phyloP scores from a whole-genome alignment of 306 rosid species.

The Vigna reflexopilosa region DNA sequence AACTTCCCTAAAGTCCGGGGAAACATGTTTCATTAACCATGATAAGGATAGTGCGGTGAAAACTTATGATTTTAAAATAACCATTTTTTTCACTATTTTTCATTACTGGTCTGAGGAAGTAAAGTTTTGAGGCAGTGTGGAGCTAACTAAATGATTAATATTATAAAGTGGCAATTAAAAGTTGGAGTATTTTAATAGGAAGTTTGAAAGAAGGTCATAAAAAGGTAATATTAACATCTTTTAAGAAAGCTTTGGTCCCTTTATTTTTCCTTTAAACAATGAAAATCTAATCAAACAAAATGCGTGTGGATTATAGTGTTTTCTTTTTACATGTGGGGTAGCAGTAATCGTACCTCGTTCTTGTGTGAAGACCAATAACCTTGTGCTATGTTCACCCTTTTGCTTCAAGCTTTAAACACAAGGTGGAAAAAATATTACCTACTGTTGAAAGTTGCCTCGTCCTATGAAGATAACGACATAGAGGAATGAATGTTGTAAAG shows the following conservation, averaged over 20 bases:
- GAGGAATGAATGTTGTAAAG: too few species aligned
- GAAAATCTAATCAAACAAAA: neutral
- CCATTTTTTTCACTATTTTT: neutral
- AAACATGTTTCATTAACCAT: conserved; percentile 26
- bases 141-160: neutral
- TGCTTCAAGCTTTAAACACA: neutral
- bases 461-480: too few species aligned
- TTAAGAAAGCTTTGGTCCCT: neutral
- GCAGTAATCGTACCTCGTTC: neutral
- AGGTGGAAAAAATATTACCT: too few species aligned
- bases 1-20: conserved; percentile 41
- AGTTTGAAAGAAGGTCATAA: neutral
- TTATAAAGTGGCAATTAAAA: neutral
- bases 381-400: too few species aligned
- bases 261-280: neutral
- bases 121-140: neutral
- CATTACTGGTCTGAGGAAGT: neutral
- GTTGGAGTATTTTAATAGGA: neutral
- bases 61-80: neutral
- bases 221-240: neutral
- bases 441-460: too few species aligned
- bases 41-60: neutral
- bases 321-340: neutral
- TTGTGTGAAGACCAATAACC: too few species aligned
- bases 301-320: neutral